These are phyloP conservation scores for Aspergillus awamori DNA, from an alignment of 2,329 filamentous ascomycete species.

Conservation along the genomic window DNA sequence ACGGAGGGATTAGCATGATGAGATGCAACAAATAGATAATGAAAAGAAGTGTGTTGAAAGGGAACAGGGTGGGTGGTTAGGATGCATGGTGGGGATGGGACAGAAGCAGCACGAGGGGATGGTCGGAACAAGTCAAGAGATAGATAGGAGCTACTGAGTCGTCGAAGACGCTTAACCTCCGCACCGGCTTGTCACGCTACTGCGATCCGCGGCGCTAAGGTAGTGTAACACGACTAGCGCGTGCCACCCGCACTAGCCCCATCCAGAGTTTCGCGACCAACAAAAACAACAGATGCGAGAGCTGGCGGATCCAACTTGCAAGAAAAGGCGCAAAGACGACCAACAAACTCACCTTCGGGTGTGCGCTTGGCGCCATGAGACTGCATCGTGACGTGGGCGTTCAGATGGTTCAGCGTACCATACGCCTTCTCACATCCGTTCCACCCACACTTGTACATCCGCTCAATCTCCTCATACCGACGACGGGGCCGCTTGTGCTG, in stretches of 20 bases:
- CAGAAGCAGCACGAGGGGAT: slow-evolving; percentile 16
- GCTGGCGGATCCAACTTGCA: slow-evolving; percentile 23
- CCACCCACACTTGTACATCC: slow-evolving; percentile 99
- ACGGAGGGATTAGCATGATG: slow-evolving; percentile 27
- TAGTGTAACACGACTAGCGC: slow-evolving; percentile 53
- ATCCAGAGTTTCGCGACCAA: slow-evolving; percentile 42
- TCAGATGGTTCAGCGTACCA: slow-evolving; percentile 93
- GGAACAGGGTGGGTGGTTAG: not conserved
- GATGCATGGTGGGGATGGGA: slow-evolving; percentile 7
- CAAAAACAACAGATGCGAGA: slow-evolving; percentile 21
- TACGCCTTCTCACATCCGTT: slow-evolving; percentile 99
- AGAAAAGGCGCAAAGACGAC: slow-evolving; percentile 13
- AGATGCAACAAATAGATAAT: not conserved
- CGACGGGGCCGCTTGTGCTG: slow-evolving; percentile 94
- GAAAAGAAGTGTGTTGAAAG: not conserved
- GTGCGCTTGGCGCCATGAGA: slow-evolving; percentile 92
- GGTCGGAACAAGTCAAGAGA: slow-evolving; percentile 23
- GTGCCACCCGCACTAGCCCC: slow-evolving; percentile 43
- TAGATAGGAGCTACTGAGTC: slow-evolving; percentile 12
- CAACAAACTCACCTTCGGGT: slow-evolving; percentile 77
- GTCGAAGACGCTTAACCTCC: slow-evolving; percentile 46
- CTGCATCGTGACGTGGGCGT: slow-evolving; percentile 99
- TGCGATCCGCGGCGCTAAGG: slow-evolving; percentile 55
- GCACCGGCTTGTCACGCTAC: slow-evolving; percentile 54
- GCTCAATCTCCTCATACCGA: slow-evolving; percentile 96